Percentiles rank a stretch among this genome's conserved stretches.
These are phyloP conservation scores for Debaryomyces fabryi DNA, from an alignment of 1,139 yeast species.

Conservation along the genomic window DNA sequence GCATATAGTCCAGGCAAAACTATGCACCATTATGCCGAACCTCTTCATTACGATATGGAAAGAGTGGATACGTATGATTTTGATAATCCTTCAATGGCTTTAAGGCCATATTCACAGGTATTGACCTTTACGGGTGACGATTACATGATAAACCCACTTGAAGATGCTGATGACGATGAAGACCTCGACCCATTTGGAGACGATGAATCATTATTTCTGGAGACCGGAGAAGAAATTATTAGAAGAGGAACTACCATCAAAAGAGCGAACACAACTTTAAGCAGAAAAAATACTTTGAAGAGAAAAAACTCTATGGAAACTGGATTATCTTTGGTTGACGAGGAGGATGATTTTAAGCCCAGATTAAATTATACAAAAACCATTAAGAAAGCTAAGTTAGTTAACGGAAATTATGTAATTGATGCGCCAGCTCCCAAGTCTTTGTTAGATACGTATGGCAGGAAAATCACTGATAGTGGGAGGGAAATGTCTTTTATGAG, in stretches of 20 bases:
- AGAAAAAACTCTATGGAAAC: constrained; percentile 15
- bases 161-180: constrained; percentile 41
- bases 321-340: constrained; percentile 24
- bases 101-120: constrained; percentile 26
- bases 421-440: constrained; percentile 77
- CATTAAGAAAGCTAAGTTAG: constrained; percentile 55
- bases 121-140: constrained; percentile 42
- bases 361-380: constrained; percentile 50
- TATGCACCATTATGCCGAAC: constrained; percentile 18
- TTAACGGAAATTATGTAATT: constrained; percentile 72
- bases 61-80: constrained; percentile 23
- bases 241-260: constrained; percentile 39
- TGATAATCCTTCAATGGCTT: constrained; percentile 19
- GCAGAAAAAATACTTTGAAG: constrained; percentile 19
- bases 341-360: constrained; percentile 46
- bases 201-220: constrained; percentile 48
- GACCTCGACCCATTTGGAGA: constrained; percentile 50
- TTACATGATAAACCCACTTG: constrained; percentile 44
- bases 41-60: constrained; percentile 21
- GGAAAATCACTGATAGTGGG: constrained; percentile 46
- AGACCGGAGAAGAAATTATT: constrained; percentile 43
- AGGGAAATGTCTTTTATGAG: constrained; percentile 78
- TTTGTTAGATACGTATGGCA: constrained; percentile 56
- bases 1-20: constrained; percentile 33
- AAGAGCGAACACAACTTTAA: constrained; percentile 23